phyloP scores from a whole-genome alignment of 164 flowering plant species.

The Kalanchoe fedtschenkoi region DNA sequence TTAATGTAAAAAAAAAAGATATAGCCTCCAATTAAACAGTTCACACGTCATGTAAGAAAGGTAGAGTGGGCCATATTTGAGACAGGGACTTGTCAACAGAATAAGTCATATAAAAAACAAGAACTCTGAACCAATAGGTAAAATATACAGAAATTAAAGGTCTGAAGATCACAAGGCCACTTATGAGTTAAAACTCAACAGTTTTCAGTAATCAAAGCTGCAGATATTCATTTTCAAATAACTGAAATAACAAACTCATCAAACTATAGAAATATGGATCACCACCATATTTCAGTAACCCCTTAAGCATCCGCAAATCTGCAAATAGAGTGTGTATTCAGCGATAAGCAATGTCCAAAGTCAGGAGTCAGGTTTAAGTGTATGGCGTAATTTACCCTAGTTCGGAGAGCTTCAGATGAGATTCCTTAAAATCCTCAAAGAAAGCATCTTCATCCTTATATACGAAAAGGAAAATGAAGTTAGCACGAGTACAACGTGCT shows the following conservation, averaged over 20 bases:
- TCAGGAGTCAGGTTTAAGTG: neutral
- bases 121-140: no score
- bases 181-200: neutral
- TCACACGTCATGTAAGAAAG: no score
- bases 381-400: slow-evolving; percentile 52
- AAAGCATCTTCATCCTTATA: slow-evolving; percentile 72
- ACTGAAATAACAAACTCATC: neutral
- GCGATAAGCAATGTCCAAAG: neutral
- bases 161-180: neutral
- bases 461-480: neutral
- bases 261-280: neutral
- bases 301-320: neutral
- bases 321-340: neutral
- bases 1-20: no score
- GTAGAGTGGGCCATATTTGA: no score
- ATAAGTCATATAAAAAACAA: no score
- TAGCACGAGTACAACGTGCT: neutral
- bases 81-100: no score
- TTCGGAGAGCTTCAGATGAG: slow-evolving; percentile 90
- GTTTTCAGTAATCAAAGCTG: neutral
- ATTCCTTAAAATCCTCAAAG: slow-evolving; percentile 71
- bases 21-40: neutral
- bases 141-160: neutral
- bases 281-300: neutral
- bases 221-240: neutral